These are phyloP conservation scores for Magnolia kwangsiensis DNA, from an alignment of 164 flowering plant species.

Conservation along the genomic window DNA sequence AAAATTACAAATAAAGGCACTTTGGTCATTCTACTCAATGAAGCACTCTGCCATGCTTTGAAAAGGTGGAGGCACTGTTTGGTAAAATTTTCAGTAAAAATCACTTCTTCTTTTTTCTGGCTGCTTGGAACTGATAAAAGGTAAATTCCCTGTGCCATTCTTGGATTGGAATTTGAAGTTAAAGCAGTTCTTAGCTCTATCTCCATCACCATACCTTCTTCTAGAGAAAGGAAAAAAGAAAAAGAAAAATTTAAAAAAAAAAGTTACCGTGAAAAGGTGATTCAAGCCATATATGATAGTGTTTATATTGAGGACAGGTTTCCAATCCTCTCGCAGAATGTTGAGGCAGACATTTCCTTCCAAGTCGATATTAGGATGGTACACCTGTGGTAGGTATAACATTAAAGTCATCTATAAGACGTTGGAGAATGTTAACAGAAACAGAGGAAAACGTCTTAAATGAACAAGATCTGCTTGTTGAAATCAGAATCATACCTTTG, in stretches of 20 bases:
- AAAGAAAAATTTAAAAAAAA: not conserved
- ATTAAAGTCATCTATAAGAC: not conserved
- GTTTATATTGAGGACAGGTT: conserved; percentile 73
- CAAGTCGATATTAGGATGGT: conserved; percentile 79
- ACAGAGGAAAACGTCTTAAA: not conserved
- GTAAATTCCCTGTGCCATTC: not conserved
- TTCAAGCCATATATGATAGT: conserved; percentile 63
- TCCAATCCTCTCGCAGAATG: conserved; percentile 83
- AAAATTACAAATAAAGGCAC: too few species aligned
- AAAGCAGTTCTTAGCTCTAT: not conserved
- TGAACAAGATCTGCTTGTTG: not conserved
- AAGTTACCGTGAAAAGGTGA: conserved; percentile 70
- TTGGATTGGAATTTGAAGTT: not conserved
- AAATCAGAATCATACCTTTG: conserved; percentile 44
- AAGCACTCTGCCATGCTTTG: too few species aligned
- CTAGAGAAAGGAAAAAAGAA: not conserved
- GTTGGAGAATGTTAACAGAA: not conserved
- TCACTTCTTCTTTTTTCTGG: not conserved
- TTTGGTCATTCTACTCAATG: too few species aligned
- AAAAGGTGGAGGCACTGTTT: too few species aligned
- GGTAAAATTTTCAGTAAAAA: too few species aligned
- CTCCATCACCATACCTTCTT: not conserved
- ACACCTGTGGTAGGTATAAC: conserved; percentile 41
- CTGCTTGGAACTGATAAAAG: not conserved
- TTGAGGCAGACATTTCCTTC: conserved; percentile 87